Evolutionary conservation across 768 basidiomycete genomes (phyloP).

Genomic region (Leucocoprinus sp.): DNA sequence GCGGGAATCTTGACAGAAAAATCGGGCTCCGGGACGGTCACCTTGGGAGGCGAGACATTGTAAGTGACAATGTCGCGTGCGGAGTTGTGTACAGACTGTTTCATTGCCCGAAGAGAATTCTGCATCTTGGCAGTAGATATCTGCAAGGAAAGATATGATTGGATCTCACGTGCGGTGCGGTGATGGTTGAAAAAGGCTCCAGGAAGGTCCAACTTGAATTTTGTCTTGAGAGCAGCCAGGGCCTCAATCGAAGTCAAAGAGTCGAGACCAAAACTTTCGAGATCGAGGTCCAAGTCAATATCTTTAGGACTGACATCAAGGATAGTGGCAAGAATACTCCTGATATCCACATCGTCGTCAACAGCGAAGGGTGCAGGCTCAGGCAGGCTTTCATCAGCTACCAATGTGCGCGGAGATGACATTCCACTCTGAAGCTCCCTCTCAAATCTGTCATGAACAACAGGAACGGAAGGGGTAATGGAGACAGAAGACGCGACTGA

Average conservation of each 20-base stretch:
- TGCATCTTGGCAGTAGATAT: background rate
- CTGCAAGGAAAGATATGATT: conserved; percentile 21
- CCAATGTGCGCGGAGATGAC: conserved; percentile 33
- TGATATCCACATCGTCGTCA: conserved; percentile 23
- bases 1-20: background rate
- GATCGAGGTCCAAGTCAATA: conserved; percentile 38
- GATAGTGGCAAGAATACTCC: conserved; percentile 33
- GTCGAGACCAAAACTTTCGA: conserved; percentile 49
- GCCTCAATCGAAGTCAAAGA: conserved; percentile 57
- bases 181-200: conserved; percentile 31
- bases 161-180: conserved; percentile 31
- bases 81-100: background rate
- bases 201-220: conserved; percentile 35
- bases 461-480: too few species aligned
- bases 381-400: conserved; percentile 26
- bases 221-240: conserved; percentile 34
- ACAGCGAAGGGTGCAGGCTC: conserved; percentile 16
- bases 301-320: conserved; percentile 32
- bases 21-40: background rate
- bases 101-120: background rate
- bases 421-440: conserved; percentile 14
- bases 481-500: too few species aligned
- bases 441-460: too few species aligned
- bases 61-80: background rate
- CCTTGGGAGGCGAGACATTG: background rate